Base-by-base conservation (phyloP, 306 rosid genomes). In the Corylus avellana region DNA sequence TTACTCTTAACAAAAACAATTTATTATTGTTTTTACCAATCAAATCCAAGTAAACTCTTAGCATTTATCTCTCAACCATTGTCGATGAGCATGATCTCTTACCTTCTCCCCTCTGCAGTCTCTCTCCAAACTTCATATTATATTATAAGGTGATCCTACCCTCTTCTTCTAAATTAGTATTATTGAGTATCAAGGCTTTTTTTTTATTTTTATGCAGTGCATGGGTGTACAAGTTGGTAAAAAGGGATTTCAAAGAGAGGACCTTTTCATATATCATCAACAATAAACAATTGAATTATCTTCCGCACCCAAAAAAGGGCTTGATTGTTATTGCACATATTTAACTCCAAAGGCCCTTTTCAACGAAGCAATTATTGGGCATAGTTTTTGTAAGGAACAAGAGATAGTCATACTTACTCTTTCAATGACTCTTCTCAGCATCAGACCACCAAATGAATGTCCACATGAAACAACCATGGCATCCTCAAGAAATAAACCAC, bases 371-470 rank as follows among this genome's bases (percentile, higher is more conserved):
- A 56, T 17, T 29, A 69, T 7, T 57, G 37, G 14, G 53, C 49
- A 73, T 7, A 17, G 14, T 47, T 69, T 42, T 6, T 53, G 32
- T 37, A 77, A 56, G 53, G 74, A 55, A 79, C 64, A 82, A 84
- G 82, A 76, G 74, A 61, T 20, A 68, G 77, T 49, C 63, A 75
- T 62, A 82, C 97, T 86, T 90, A 95, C 99, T 59, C 88, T 90
- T 82, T 95, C 99, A 47, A 90, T 82, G 79, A 95, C 99, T 84
- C 94, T 93, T 83, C 98, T 89, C 88, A 95, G 89, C 94, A 89
- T 88, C 77, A 87, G 91, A 85, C 99, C 99, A 10, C 99, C 99
- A 75, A 95, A 95, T 74, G 99, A 95, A 88, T 95, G 99, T 81
- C 99, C 99, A 70, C 99, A 95, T 47, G 99, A 91, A 79, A 95